phyloP scores from a whole-genome alignment of 176 grass and related monocot genomes.

The Neostapfia colusana region DNA sequence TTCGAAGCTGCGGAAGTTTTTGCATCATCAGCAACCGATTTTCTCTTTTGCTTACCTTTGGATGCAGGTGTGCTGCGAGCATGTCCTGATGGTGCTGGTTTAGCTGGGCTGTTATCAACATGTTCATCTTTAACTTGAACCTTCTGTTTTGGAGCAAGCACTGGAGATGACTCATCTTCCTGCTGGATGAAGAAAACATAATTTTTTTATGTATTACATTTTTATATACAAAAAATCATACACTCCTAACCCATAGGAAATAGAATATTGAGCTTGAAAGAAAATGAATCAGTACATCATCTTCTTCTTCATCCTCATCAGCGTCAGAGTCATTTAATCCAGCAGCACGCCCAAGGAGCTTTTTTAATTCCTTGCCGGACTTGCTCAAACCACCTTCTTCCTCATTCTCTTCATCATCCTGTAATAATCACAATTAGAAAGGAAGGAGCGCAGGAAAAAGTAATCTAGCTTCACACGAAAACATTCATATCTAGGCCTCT shows the following conservation, averaged over 20 bases:
- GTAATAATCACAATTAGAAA: slow-evolving; percentile 19
- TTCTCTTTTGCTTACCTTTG: slow-evolving; percentile 91
- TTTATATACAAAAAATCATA: slow-evolving; percentile 1
- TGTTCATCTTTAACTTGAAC: slow-evolving; percentile 82
- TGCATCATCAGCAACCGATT: slow-evolving; percentile 65
- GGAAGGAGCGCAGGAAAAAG: neutral
- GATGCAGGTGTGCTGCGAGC: slow-evolving; percentile 62
- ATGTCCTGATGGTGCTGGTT: slow-evolving; percentile 52
- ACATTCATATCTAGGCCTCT: slow-evolving; percentile 14
- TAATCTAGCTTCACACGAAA: neutral
- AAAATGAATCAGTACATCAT: slow-evolving; percentile 56
- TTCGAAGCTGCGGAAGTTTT: slow-evolving; percentile 69
- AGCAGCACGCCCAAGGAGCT: slow-evolving; percentile 79
- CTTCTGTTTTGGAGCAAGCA: slow-evolving; percentile 81
- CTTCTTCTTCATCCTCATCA: slow-evolving; percentile 90
- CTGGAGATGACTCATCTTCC: slow-evolving; percentile 85
- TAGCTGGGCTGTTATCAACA: slow-evolving; percentile 67
- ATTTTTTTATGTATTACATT: neutral
- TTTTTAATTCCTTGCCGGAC: slow-evolving; percentile 97
- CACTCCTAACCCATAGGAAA: slow-evolving; percentile 3
- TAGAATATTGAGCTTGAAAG: slow-evolving; percentile 13
- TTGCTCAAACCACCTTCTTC: slow-evolving; percentile 97
- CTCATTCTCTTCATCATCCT: slow-evolving; percentile 96
- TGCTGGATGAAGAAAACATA: slow-evolving; percentile 38
- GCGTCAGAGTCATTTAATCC: slow-evolving; percentile 85